These are phyloP conservation scores for Lyophyllum shimeji DNA, from an alignment of 768 basidiomycete genomes.

Conservation along the genomic window DNA sequence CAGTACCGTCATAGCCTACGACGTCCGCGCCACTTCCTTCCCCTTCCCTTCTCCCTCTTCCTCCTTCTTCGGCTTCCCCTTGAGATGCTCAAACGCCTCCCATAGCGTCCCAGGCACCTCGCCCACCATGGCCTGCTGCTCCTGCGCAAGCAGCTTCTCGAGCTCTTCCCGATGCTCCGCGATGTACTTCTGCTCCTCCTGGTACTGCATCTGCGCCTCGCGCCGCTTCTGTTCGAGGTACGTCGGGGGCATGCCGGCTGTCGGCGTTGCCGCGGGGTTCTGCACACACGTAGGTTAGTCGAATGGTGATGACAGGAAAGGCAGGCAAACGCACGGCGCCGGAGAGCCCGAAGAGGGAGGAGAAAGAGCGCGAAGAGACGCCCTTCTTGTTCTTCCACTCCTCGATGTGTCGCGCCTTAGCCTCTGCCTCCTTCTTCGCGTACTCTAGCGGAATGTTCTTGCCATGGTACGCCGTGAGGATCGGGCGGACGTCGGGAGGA, in stretches of 20 bases:
- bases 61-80: slow-evolving; percentile 14
- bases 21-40: slow-evolving; percentile 1
- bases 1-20: no score
- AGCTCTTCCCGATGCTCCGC: slow-evolving; percentile 44
- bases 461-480: slow-evolving; percentile 80
- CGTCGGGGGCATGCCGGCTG: slow-evolving; percentile 38
- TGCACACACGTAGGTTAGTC: slow-evolving; percentile 9
- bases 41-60: background rate
- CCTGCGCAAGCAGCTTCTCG: slow-evolving; percentile 37
- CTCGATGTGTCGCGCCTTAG: slow-evolving; percentile 72
- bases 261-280: background rate
- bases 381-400: slow-evolving; percentile 69
- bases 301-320: background rate
- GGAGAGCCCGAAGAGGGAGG: slow-evolving; percentile 38
- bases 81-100: slow-evolving; percentile 40
- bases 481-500: slow-evolving; percentile 82
- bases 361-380: slow-evolving; percentile 33
- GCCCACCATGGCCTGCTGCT: slow-evolving; percentile 40
- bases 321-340: background rate
- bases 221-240: slow-evolving; percentile 53
- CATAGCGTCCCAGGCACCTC: slow-evolving; percentile 47
- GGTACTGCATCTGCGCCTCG: slow-evolving; percentile 51
- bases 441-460: slow-evolving; percentile 91
- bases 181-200: slow-evolving; percentile 51
- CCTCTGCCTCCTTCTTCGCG: slow-evolving; percentile 82